Conservation (phyloP, 2,329 filamentous ascomycete genomes). For the Neopestalotiopsis rosae region DNA sequence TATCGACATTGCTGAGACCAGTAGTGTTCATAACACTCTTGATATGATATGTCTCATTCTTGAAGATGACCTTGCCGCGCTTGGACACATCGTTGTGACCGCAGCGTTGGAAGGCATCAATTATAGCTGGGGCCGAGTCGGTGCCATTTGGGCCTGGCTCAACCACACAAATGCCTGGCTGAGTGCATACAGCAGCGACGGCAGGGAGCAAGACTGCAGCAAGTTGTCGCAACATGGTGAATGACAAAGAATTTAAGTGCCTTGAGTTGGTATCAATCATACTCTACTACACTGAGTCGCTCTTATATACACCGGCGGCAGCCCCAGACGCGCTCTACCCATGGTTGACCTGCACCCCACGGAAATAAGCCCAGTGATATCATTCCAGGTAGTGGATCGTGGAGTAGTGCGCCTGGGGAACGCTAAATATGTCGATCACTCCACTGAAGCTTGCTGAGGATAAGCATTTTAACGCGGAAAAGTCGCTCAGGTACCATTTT, state of each 20-base stretch:
- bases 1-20: constrained; percentile 42
- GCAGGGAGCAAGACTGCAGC: background rate
- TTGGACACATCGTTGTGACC: constrained; percentile 24
- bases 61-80: constrained; percentile 36
- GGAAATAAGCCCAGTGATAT: background rate
- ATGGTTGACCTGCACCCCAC: background rate
- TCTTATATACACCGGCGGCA: background rate
- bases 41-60: constrained; percentile 41
- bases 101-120: constrained; percentile 37
- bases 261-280: background rate
- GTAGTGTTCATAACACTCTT: constrained; percentile 40
- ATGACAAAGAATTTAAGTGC: background rate
- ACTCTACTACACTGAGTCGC: background rate
- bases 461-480: background rate
- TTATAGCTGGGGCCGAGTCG: constrained; percentile 39
- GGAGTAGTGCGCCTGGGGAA: background rate
- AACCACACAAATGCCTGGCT: constrained; percentile 33
- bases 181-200: background rate
- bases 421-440: background rate
- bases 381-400: background rate
- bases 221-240: constrained; percentile 1
- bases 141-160: constrained; percentile 29
- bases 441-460: background rate
- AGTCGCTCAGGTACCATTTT: background rate
- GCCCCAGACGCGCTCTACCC: background rate